These are phyloP conservation scores for Phytophthora tentaculata DNA, from an alignment of 352 stramenopile genomes.

Conservation along the genomic window DNA sequence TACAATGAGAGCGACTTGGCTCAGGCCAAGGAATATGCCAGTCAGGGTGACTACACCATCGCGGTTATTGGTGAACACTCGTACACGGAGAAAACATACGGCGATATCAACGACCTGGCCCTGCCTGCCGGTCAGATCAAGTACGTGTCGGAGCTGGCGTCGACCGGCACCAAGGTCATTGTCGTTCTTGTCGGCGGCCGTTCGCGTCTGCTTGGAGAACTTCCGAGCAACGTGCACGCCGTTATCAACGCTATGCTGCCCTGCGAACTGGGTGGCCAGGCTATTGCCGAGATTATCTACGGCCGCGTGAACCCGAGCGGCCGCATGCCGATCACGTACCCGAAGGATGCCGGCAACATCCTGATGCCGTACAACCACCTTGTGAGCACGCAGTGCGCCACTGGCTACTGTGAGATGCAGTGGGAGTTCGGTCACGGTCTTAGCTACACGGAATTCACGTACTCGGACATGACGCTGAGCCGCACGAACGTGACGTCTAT, in stretches of 20 bases:
- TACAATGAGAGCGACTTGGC: slow-evolving; percentile 56
- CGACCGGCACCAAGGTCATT: slow-evolving; percentile 75
- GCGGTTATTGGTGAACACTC: slow-evolving; percentile 74
- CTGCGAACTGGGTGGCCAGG: slow-evolving; percentile 75
- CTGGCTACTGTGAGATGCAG: slow-evolving; percentile 55
- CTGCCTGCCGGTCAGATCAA: slow-evolving; percentile 70
- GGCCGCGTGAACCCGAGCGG: slow-evolving; percentile 86
- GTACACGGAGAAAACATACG: slow-evolving; percentile 84
- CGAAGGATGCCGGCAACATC: slow-evolving; percentile 59
- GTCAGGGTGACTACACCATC: slow-evolving; percentile 62
- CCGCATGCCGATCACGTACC: slow-evolving; percentile 84
- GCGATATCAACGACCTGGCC: slow-evolving; percentile 79
- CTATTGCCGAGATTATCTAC: slow-evolving; percentile 86
- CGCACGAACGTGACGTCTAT: slow-evolving; percentile 35
- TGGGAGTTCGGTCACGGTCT: slow-evolving; percentile 70
- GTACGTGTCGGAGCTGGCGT: slow-evolving; percentile 70
- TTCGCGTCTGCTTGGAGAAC: slow-evolving; percentile 68
- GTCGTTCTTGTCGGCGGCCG: slow-evolving; percentile 78
- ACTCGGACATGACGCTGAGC: slow-evolving; percentile 51
- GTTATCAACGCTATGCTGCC: slow-evolving; percentile 83
- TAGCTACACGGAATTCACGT: slow-evolving; percentile 72
- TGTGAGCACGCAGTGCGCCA: slow-evolving; percentile 55
- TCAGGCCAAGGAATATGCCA: slow-evolving; percentile 60
- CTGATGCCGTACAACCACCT: slow-evolving; percentile 78
- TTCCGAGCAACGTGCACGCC: slow-evolving; percentile 61